Conservation (phyloP, 2,329 filamentous ascomycete genomes). For the Zarea fungicola region DNA sequence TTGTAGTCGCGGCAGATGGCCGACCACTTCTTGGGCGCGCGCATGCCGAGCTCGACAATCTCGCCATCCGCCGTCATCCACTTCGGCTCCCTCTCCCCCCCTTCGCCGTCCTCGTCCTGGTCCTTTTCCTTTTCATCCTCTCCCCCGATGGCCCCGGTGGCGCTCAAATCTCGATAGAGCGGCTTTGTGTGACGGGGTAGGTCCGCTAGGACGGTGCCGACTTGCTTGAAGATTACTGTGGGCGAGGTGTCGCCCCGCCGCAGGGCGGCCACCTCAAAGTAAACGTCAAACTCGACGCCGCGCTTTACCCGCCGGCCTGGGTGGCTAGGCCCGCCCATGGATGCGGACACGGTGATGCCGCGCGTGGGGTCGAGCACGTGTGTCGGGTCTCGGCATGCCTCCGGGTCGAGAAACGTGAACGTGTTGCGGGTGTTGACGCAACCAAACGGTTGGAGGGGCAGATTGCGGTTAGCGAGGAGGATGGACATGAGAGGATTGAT, state of each 20-base stretch:
- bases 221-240: slow-evolving; percentile 12
- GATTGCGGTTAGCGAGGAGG: slow-evolving; percentile 13
- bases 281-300: slow-evolving; percentile 13
- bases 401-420: slow-evolving; percentile 11
- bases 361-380: slow-evolving; percentile 7
- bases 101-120: background rate
- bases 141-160: background rate
- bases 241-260: slow-evolving; percentile 9
- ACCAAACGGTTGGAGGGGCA: slow-evolving; percentile 11
- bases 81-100: background rate
- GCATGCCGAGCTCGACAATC: slow-evolving; percentile 11
- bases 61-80: slow-evolving; percentile 10
- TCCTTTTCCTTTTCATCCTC: background rate
- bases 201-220: slow-evolving; percentile 5
- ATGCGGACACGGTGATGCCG: slow-evolving; percentile 11
- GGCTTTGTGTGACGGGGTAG: slow-evolving; percentile 12
- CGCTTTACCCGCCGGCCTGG: slow-evolving; percentile 11
- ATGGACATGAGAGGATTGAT: slow-evolving; percentile 15
- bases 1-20: slow-evolving; percentile 14
- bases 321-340: slow-evolving; percentile 9
- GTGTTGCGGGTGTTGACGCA: slow-evolving; percentile 14
- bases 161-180: slow-evolving; percentile 1
- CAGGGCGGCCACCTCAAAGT: slow-evolving; percentile 8
- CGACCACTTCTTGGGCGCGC: slow-evolving; percentile 12
- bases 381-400: slow-evolving; percentile 11